These are phyloP conservation scores for Patellaria atrata DNA, from an alignment of 495 filamentous ascomycete species.

Conservation along the genomic window DNA sequence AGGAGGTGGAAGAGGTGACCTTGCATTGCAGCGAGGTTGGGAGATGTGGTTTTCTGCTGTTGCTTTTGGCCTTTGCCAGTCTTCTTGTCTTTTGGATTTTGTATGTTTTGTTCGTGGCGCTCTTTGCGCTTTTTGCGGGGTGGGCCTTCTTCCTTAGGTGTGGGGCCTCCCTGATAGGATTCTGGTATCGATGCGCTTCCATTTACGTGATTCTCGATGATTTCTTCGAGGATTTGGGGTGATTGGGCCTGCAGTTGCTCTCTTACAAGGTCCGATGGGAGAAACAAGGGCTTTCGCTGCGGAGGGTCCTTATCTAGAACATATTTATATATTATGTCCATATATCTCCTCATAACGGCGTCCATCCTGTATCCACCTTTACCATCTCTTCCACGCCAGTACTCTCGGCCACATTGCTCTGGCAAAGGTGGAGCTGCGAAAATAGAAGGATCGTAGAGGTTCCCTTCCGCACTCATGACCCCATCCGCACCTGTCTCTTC, in stretches of 20 bases:
- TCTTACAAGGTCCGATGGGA: slow-evolving; percentile 43
- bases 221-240: background rate
- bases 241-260: background rate
- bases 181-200: background rate
- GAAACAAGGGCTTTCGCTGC: slow-evolving; percentile 52
- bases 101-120: slow-evolving; percentile 22
- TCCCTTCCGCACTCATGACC: slow-evolving; percentile 92
- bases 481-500: slow-evolving; percentile 78
- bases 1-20: slow-evolving; percentile 88
- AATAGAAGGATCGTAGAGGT: slow-evolving; percentile 77
- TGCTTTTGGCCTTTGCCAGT: slow-evolving; percentile 28
- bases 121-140: slow-evolving; percentile 27
- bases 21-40: slow-evolving; percentile 75
- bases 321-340: slow-evolving; percentile 73
- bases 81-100: slow-evolving; percentile 51
- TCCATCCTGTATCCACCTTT: slow-evolving; percentile 83
- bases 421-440: slow-evolving; percentile 53
- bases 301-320: slow-evolving; percentile 51
- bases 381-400: slow-evolving; percentile 71
- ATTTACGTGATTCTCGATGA: background rate
- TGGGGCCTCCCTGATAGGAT: background rate
- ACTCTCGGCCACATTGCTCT: slow-evolving; percentile 55
- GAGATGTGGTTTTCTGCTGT: slow-evolving; percentile 36
- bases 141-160: slow-evolving; percentile 19
- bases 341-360: slow-evolving; percentile 69